phyloP scores from a whole-genome alignment of 768 basidiomycete genomes.

The Amanita pallidorosea region DNA sequence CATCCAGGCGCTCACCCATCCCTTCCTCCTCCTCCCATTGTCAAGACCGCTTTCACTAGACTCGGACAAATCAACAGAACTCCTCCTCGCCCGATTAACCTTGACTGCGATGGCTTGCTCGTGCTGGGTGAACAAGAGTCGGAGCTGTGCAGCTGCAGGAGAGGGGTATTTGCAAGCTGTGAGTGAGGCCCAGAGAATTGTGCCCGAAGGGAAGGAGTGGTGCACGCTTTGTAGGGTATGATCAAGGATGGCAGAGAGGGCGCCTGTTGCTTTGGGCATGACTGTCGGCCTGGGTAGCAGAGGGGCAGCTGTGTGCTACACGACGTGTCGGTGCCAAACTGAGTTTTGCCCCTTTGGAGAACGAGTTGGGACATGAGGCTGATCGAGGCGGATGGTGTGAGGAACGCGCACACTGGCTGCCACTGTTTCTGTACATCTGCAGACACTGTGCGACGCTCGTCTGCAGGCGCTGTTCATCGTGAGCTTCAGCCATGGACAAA shows the following conservation, averaged over 20 bases:
- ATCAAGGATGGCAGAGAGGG: not conserved
- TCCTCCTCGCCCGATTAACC: too few relatives aligned
- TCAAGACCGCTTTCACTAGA: not conserved
- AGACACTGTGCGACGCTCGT: too few relatives aligned
- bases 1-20: too few relatives aligned
- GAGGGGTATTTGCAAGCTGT: not conserved
- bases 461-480: slow-evolving; percentile 3
- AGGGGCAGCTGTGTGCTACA: slow-evolving; percentile 40
- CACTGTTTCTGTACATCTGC: too few relatives aligned
- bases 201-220: not conserved
- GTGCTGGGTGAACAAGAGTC: not conserved
- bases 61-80: too few relatives aligned
- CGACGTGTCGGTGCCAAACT: slow-evolving; percentile 46
- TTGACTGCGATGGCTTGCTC: not conserved
- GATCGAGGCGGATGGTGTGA: slow-evolving; percentile 2
- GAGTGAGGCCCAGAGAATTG: not conserved
- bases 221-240: not conserved
- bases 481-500: too few relatives aligned
- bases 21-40: not conserved
- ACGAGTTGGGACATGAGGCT: too few relatives aligned
- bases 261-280: not conserved
- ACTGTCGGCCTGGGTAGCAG: not conserved
- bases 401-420: not conserved
- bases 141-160: not conserved
- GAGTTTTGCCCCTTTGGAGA: slow-evolving; percentile 48